Conservation (phyloP, 305 asterid species). For the Salvia sclarea region DNA sequence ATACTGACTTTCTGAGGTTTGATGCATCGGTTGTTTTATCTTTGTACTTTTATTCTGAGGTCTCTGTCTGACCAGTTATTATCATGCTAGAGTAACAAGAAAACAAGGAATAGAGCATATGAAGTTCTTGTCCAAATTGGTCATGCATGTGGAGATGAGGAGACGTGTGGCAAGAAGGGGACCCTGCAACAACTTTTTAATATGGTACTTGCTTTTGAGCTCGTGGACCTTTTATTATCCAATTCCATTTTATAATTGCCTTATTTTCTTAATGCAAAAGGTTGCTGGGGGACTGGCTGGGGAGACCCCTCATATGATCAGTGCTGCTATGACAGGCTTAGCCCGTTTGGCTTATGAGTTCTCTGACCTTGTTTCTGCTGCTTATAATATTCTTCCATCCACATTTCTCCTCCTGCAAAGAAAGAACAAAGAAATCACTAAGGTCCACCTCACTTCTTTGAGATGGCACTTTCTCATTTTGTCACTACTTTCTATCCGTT, state of each 20-base stretch:
- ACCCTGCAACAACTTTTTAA: conserved; percentile 59
- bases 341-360: conserved; percentile 98
- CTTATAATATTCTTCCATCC: conserved; percentile 75
- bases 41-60: conserved; percentile 13
- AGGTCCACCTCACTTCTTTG: conserved; percentile 44
- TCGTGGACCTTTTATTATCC: neutral
- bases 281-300: conserved; percentile 94
- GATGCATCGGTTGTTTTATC: neutral
- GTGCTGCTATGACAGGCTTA: conserved; percentile 92
- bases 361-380: conserved; percentile 74
- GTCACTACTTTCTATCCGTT: neutral
- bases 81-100: conserved; percentile 67
- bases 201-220: conserved; percentile 55
- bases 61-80: conserved; percentile 19
- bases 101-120: conserved; percentile 90
- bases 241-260: neutral
- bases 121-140: conserved; percentile 92
- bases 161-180: conserved; percentile 63
- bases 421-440: conserved; percentile 80
- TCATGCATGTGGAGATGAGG: conserved; percentile 82
- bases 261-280: conserved; percentile 41
- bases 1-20: neutral
- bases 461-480: neutral
- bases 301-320: conserved; percentile 88
- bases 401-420: conserved; percentile 82